Evolutionary conservation across 169 alveolate species (phyloP).

Genomic region (Cryptosporidium bovis): DNA sequence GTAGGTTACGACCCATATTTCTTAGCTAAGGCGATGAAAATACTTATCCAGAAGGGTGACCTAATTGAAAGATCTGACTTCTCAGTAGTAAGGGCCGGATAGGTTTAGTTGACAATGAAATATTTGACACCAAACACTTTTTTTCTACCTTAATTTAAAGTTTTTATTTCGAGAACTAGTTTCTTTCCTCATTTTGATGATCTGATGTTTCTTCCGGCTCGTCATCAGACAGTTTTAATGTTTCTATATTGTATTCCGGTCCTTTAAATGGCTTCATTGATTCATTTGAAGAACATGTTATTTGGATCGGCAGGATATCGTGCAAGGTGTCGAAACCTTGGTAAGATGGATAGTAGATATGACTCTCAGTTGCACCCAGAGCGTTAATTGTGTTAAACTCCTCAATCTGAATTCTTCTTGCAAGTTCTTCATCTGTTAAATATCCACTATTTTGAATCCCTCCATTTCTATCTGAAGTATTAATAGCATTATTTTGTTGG

Average conservation of each 20-base stretch:
- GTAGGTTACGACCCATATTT: conserved; percentile 68
- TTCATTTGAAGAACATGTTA: neutral
- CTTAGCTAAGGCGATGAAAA: conserved; percentile 55
- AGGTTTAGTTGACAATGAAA: neutral
- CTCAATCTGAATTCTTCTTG: conserved; percentile 66
- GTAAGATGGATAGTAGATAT: neutral
- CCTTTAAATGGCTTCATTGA: conserved; percentile 50
- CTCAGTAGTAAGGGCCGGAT: conserved; percentile 38
- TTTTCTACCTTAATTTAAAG: neutral
- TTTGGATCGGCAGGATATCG: neutral
- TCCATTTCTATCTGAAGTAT: neutral
- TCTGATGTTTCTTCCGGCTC: conserved; percentile 13
- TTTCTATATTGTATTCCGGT: conserved; percentile 19
- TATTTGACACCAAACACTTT: neutral
- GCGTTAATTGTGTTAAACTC: conserved; percentile 7
- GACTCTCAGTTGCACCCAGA: neutral
- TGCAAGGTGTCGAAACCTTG: conserved; percentile 7
- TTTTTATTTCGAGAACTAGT: neutral
- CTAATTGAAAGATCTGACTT: conserved; percentile 59
- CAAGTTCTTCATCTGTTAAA: conserved; percentile 58
- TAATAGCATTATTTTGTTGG: neutral
- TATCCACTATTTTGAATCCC: neutral
- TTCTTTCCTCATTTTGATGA: neutral
- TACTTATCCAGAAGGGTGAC: conserved; percentile 53
- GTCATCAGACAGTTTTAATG: conserved; percentile 33